Conservation (phyloP, 495 filamentous ascomycete species). For the Poronia punctata region DNA sequence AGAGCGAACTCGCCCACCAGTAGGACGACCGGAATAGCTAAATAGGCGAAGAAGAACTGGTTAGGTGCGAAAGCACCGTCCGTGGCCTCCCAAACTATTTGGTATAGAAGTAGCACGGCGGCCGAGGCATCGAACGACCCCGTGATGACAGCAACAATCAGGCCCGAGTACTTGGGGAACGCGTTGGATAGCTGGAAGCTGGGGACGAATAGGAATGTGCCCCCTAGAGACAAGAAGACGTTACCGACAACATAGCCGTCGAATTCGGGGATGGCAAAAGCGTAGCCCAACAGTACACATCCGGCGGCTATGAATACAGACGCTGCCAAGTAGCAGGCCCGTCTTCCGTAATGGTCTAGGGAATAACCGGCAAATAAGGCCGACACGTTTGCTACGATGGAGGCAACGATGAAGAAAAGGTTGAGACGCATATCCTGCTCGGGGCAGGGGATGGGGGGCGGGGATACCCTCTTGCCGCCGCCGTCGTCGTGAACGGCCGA, state of each 20-base stretch:
- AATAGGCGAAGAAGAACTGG: conserved; percentile 59
- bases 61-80: conserved; percentile 44
- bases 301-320: conserved; percentile 50
- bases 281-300: conserved; percentile 50
- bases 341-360: conserved; percentile 60
- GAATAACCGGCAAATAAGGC: conserved; percentile 61
- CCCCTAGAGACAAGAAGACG: conserved; percentile 58
- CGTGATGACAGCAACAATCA: conserved; percentile 61
- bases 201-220: conserved; percentile 64
- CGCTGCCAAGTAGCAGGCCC: conserved; percentile 50
- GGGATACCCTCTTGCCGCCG: background rate
- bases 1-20: conserved; percentile 49
- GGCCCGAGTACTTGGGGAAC: conserved; percentile 57
- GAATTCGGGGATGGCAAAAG: conserved; percentile 45
- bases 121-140: conserved; percentile 67
- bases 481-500: conserved; percentile 36
- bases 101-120: conserved; percentile 61
- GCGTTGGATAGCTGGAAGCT: conserved; percentile 67
- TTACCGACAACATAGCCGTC: conserved; percentile 60
- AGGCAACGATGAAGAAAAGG: conserved; percentile 62
- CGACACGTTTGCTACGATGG: conserved; percentile 60
- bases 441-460: conserved; percentile 42
- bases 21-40: conserved; percentile 51
- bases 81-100: conserved; percentile 49
- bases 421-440: conserved; percentile 65